phyloP scores from a whole-genome alignment of 768 basidiomycete genomes.

The Russula compacta region DNA sequence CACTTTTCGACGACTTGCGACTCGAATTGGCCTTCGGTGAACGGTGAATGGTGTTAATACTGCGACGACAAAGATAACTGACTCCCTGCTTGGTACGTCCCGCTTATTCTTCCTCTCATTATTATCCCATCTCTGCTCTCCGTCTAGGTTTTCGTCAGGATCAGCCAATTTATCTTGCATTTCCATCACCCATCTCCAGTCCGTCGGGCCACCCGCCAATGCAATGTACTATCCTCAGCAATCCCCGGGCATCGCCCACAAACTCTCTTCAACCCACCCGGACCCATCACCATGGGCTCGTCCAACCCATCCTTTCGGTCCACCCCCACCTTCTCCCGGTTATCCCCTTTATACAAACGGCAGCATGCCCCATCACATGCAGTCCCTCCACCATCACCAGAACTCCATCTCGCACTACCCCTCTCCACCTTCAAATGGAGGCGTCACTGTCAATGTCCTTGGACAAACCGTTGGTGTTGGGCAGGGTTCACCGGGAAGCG shows the following conservation, averaged over 20 bases:
- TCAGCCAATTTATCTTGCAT: conserved; percentile 17
- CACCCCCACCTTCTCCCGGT: conserved; percentile 58
- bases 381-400: conserved; percentile 64
- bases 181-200: background rate
- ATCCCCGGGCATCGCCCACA: conserved; percentile 73
- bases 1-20: background rate
- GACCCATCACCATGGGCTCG: conserved; percentile 70
- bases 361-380: conserved; percentile 37
- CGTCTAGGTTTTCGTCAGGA: conserved; percentile 1
- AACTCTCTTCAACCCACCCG: conserved; percentile 56
- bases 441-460: conserved; percentile 18
- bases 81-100: conserved; percentile 1
- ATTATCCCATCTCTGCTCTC: background rate
- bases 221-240: conserved; percentile 82
- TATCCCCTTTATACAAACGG: conserved; percentile 73
- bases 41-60: background rate
- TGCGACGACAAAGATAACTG: background rate
- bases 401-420: conserved; percentile 71
- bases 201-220: conserved; percentile 27
- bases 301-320: conserved; percentile 44
- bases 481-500: conserved; percentile 21
- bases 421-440: conserved; percentile 52
- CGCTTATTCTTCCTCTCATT: background rate
- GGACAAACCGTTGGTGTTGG: conserved; percentile 18
- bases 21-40: background rate